Conservation (phyloP, 2,329 filamentous ascomycete genomes). For the Colletotrichum sp. region DNA sequence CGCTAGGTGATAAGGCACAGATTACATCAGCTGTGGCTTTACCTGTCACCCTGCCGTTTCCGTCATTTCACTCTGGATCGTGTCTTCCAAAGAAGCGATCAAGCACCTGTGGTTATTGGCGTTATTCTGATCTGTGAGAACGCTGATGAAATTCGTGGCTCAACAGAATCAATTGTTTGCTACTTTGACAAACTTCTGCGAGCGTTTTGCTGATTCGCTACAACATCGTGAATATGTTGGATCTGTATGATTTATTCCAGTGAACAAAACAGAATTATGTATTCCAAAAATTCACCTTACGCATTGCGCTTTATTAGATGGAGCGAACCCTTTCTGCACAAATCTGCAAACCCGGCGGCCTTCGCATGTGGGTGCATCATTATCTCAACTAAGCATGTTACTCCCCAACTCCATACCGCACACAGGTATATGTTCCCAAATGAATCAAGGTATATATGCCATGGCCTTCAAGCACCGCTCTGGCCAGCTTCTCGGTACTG, state of each 20-base stretch:
- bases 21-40: background rate
- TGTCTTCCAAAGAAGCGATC: background rate
- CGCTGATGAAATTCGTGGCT: background rate
- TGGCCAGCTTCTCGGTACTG: constrained; percentile 51
- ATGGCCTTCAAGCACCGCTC: constrained; percentile 45
- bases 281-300: background rate
- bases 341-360: background rate
- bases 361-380: background rate
- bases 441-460: background rate
- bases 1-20: background rate
- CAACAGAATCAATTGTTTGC: background rate
- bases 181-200: no score
- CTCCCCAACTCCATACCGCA: background rate
- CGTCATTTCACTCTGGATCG: background rate
- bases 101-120: background rate
- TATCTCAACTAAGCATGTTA: background rate
- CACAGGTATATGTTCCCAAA: background rate
- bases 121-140: background rate
- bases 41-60: background rate
- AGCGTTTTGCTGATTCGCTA: background rate
- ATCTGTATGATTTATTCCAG: background rate
- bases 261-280: background rate
- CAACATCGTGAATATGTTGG: background rate
- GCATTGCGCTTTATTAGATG: background rate
- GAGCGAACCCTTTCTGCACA: background rate